Conservation (phyloP, 2,329 filamentous ascomycete species). For the Claviceps sorghi region DNA sequence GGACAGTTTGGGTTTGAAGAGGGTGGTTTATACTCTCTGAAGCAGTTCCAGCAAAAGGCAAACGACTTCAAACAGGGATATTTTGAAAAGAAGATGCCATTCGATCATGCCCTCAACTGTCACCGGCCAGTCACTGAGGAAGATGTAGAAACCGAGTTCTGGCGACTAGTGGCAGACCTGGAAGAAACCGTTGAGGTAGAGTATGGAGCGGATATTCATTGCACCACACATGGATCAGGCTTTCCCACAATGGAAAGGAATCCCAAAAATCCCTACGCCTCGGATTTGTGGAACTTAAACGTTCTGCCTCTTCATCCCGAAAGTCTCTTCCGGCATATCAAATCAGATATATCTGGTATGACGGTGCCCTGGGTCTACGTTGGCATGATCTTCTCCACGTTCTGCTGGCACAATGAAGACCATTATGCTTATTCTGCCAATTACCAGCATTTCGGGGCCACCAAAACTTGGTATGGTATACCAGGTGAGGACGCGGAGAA, state of each 20-base stretch:
- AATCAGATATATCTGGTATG: slow-evolving; percentile 97
- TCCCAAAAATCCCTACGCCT: slow-evolving; percentile 72
- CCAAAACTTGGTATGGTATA: slow-evolving; percentile 98
- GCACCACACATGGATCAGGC: slow-evolving; percentile 90
- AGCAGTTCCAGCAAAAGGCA: slow-evolving; percentile 91
- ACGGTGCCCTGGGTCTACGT: slow-evolving; percentile 98
- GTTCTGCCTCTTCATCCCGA: slow-evolving; percentile 80
- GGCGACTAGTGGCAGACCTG: slow-evolving; percentile 83
- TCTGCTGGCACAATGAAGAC: slow-evolving; percentile 98
- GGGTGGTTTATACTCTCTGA: slow-evolving; percentile 85
- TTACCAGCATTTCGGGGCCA: slow-evolving; percentile 95
- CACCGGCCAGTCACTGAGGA: slow-evolving; percentile 78
- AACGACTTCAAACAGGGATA: slow-evolving; percentile 90
- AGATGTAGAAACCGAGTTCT: slow-evolving; percentile 92
- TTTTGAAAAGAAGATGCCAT: slow-evolving; percentile 80
- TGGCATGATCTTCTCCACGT: slow-evolving; percentile 98
- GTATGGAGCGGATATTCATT: slow-evolving; percentile 96
- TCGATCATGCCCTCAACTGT: slow-evolving; percentile 69
- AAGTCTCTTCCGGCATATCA: slow-evolving; percentile 91
- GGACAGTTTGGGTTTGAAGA: slow-evolving; percentile 97
- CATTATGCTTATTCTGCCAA: slow-evolving; percentile 97
- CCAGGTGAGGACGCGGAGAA: slow-evolving; percentile 86
- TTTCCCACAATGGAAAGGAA: slow-evolving; percentile 91
- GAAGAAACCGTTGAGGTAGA: slow-evolving; percentile 96
- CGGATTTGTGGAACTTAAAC: slow-evolving; percentile 92